Evolutionary conservation across 768 basidiomycete genomes (phyloP).

Genomic region (Pleurotus sapidus): DNA sequence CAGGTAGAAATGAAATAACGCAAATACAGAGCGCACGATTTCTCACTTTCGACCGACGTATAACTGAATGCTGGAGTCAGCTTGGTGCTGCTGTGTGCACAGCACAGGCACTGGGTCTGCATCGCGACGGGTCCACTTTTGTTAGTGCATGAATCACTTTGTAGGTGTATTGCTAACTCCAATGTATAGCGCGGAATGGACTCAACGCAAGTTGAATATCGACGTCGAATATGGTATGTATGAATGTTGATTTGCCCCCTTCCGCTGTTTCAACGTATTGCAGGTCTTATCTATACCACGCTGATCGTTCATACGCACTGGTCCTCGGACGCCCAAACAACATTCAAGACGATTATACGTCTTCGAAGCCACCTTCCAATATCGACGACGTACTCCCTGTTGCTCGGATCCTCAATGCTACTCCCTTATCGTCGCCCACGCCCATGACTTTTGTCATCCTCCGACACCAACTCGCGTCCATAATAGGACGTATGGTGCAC

Average conservation of each 20-base stretch:
- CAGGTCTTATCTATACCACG: slow-evolving; percentile 91
- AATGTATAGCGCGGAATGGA: slow-evolving; percentile 55
- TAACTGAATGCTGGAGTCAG: slow-evolving; percentile 96
- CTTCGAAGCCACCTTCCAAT: slow-evolving; percentile 74
- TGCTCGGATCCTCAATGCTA: slow-evolving; percentile 42
- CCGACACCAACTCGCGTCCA: slow-evolving; percentile 74
- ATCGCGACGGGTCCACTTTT: slow-evolving; percentile 83
- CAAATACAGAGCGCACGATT: slow-evolving; percentile 48
- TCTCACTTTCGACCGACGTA: slow-evolving; percentile 72
- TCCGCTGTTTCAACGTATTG: slow-evolving; percentile 8
- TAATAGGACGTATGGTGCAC: slow-evolving; percentile 89
- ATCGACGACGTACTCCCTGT: slow-evolving; percentile 57
- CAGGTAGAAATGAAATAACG: slow-evolving; percentile 34
- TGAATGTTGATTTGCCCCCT: background rate
- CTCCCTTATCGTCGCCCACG: slow-evolving; percentile 70
- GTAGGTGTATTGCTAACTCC: slow-evolving; percentile 8
- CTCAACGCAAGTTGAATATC: slow-evolving; percentile 77
- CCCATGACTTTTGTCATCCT: slow-evolving; percentile 87
- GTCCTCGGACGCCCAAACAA: slow-evolving; percentile 88
- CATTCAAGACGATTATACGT: slow-evolving; percentile 88
- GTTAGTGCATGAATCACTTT: slow-evolving; percentile 37
- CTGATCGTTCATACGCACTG: slow-evolving; percentile 88
- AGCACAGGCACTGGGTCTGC: slow-evolving; percentile 89
- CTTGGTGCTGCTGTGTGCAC: slow-evolving; percentile 91
- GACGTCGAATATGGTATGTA: slow-evolving; percentile 81